Evolutionary conservation across 2,329 filamentous ascomycete genomes (phyloP).

Genomic region (Apiospora malaysiana): DNA sequence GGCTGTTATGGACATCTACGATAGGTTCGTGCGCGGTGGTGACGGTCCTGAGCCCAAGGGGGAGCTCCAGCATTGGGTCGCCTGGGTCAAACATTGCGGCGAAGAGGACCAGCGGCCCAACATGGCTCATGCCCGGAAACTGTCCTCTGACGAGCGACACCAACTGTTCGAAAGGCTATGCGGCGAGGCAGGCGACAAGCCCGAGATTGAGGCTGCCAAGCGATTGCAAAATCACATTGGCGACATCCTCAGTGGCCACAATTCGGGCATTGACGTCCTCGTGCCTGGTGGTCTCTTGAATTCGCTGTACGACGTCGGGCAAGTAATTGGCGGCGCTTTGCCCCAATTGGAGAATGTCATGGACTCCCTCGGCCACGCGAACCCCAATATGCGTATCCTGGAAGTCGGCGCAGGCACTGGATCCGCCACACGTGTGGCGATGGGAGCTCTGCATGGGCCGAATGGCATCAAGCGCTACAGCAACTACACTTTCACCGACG

Average conservation of each 20-base stretch:
- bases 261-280: constrained; percentile 28
- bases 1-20: constrained; percentile 22
- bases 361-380: constrained; percentile 25
- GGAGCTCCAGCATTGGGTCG: constrained; percentile 7
- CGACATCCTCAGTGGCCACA: constrained; percentile 30
- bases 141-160: constrained; percentile 23
- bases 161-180: constrained; percentile 20
- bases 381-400: constrained; percentile 24
- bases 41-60: not conserved
- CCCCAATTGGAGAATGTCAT: constrained; percentile 28
- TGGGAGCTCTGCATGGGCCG: constrained; percentile 12
- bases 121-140: constrained; percentile 20
- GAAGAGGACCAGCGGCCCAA: constrained; percentile 19
- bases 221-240: constrained; percentile 27
- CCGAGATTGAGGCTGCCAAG: constrained; percentile 23
- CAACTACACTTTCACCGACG: constrained; percentile 29
- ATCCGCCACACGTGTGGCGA: constrained; percentile 19
- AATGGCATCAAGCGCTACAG: constrained; percentile 26
- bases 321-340: constrained; percentile 27
- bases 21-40: not conserved
- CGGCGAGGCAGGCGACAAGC: constrained; percentile 6
- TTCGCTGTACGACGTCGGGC: constrained; percentile 28
- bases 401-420: constrained; percentile 24
- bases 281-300: constrained; percentile 28
- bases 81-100: constrained; percentile 16